These are phyloP conservation scores for Sugiyamaella paludigena DNA, from an alignment of 1,139 yeast species.

Conservation along the genomic window DNA sequence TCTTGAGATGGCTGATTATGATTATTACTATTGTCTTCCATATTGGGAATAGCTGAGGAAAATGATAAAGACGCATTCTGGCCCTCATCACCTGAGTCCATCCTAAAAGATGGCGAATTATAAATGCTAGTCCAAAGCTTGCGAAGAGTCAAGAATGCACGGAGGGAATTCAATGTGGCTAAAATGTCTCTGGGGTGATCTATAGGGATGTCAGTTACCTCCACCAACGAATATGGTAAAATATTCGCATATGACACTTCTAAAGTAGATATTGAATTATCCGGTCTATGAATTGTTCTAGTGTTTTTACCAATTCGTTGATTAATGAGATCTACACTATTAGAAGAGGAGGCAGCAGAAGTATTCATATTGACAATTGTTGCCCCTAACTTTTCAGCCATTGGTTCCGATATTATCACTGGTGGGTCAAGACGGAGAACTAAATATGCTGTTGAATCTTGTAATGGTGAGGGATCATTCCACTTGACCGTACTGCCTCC, in stretches of 20 bases:
- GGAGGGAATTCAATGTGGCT: slow-evolving; percentile 22
- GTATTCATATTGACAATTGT: background rate
- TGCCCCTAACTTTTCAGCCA: slow-evolving; percentile 29
- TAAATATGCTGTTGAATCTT: slow-evolving; percentile 34
- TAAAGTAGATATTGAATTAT: slow-evolving; percentile 2
- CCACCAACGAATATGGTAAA: slow-evolving; percentile 32
- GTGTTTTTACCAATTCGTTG: slow-evolving; percentile 4
- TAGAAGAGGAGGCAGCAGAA: slow-evolving; percentile 1
- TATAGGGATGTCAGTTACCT: slow-evolving; percentile 34
- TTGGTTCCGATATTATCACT: slow-evolving; percentile 27
- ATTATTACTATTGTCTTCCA: background rate
- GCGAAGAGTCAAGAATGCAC: slow-evolving; percentile 18
- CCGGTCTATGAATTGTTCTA: slow-evolving; percentile 13
- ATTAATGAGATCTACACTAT: background rate
- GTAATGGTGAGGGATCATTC: slow-evolving; percentile 28
- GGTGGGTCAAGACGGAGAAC: slow-evolving; percentile 36
- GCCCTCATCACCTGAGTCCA: background rate
- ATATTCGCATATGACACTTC: slow-evolving; percentile 30
- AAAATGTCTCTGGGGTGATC: slow-evolving; percentile 33
- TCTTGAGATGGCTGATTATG: slow-evolving; percentile 1
- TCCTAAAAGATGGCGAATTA: background rate
- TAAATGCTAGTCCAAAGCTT: slow-evolving; percentile 21
- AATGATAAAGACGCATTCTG: background rate
- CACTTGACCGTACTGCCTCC: slow-evolving; percentile 19
- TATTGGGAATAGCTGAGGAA: background rate